Conservation (phyloP, 2,329 filamentous ascomycete genomes). For the Xylaria sp. region DNA sequence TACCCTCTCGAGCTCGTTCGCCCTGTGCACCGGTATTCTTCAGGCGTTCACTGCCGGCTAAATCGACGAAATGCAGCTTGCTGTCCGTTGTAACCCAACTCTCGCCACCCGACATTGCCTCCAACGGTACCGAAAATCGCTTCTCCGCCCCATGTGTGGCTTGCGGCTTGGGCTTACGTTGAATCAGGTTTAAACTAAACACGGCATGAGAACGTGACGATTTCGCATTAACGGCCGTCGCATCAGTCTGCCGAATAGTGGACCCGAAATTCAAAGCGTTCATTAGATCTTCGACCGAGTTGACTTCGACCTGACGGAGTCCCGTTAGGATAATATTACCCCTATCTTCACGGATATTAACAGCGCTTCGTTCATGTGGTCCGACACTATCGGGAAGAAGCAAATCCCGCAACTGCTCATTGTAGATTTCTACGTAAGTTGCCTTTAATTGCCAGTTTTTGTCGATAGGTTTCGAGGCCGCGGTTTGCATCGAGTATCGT, state of each 20-base stretch:
- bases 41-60: constrained; percentile 93
- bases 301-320: constrained; percentile 85
- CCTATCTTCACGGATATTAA: constrained; percentile 95
- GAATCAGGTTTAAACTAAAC: constrained; percentile 92
- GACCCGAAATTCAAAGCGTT: constrained; percentile 92
- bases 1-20: constrained; percentile 93
- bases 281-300: constrained; percentile 90
- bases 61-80: constrained; percentile 98
- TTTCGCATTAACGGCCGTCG: constrained; percentile 96
- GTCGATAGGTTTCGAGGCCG: constrained; percentile 60
- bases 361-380: constrained; percentile 74
- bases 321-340: constrained; percentile 95
- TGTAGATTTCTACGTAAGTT: constrained; percentile 97
- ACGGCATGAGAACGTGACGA: constrained; percentile 98
- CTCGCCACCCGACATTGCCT: constrained; percentile 74
- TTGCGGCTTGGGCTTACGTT: constrained; percentile 74
- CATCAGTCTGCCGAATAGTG: constrained; percentile 92
- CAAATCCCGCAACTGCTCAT: constrained; percentile 92
- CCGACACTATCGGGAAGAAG: constrained; percentile 80
- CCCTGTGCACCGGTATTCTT: constrained; percentile 98
- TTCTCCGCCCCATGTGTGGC: constrained; percentile 74
- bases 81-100: constrained; percentile 88
- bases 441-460: constrained; percentile 92
- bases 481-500: constrained; percentile 73
- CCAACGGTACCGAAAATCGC: constrained; percentile 85